Percentiles rank a stretch among this genome's conserved stretches.
Evolutionary conservation across 106 monocot genomes (phyloP).

Genomic region (Chionographis japonica): DNA sequence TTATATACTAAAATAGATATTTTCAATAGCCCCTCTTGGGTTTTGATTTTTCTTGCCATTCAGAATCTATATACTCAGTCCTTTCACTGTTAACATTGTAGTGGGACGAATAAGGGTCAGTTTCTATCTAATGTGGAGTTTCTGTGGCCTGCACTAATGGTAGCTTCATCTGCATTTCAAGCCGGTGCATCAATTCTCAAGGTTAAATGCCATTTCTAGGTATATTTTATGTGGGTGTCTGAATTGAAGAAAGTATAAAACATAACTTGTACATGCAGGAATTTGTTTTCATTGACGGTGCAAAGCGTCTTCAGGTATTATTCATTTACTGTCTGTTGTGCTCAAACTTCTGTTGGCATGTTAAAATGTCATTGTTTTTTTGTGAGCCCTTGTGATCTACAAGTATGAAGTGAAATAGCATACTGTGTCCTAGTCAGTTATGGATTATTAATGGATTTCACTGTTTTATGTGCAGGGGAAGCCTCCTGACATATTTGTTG

Average conservation of each 20-base stretch:
- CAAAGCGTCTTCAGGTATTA: slow-evolving; percentile 74
- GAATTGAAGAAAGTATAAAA: background rate
- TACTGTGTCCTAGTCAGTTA: background rate
- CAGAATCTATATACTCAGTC: background rate
- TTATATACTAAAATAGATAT: too few species aligned
- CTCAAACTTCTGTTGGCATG: too few species aligned
- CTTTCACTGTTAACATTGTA: slow-evolving; percentile 24
- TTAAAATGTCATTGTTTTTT: too few species aligned
- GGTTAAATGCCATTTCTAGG: slow-evolving; percentile 30
- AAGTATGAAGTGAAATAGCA: background rate
- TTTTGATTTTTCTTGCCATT: background rate
- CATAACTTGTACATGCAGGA: slow-evolving; percentile 43
- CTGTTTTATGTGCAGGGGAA: slow-evolving; percentile 57
- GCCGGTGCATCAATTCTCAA: slow-evolving; percentile 96
- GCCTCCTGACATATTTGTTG: slow-evolving; percentile 88
- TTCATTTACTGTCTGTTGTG: slow-evolving; percentile 7
- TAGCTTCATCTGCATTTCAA: slow-evolving; percentile 91
- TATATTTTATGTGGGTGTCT: background rate
- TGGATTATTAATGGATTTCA: background rate
- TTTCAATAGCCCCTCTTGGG: too few species aligned
- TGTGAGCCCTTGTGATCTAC: too few species aligned
- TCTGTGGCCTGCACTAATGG: slow-evolving; percentile 83
- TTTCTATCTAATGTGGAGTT: slow-evolving; percentile 57
- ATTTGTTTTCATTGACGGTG: slow-evolving; percentile 87
- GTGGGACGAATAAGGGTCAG: slow-evolving; percentile 60